Evolutionary conservation across 371 early-diverging fungal genomes (phyloP), one percentile per base, ranked within the genome.

Genomic region (Rhizomucor pusillus): DNA sequence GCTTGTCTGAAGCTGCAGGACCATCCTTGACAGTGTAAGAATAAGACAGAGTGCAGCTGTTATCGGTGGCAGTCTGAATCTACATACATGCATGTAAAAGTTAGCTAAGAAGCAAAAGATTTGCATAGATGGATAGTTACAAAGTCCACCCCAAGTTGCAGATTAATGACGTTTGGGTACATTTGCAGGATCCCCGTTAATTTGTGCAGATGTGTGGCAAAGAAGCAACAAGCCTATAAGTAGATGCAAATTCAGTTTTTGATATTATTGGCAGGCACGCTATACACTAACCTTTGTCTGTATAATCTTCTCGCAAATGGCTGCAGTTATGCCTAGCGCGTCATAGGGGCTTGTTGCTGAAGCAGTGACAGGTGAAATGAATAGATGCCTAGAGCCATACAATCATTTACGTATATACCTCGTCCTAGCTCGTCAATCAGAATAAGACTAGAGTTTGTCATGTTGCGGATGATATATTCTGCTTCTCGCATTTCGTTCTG

Each of bases 361-460:
- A 50, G 20, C 19, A 18, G 19, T 0, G n/a, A n/a, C n/a, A n/a
- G n/a, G n/a, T n/a, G n/a, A n/a, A n/a, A n/a, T n/a, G n/a, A n/a
- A n/a, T n/a, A n/a, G n/a, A n/a, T n/a, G n/a, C n/a, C n/a, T n/a
- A n/a, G n/a, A n/a, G n/a, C n/a, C n/a, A n/a, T n/a, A n/a, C n/a
- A n/a, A n/a, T 22, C 37, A 20, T 25, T 11, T 33, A n/a, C n/a
- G n/a, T n/a, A n/a, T n/a, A 34, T 80, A 79, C 99, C 98, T 74
- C 98, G 70, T 5, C 99, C 99, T 12, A 99, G 84, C 71, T 99
- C 99, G 66, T 99, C 99, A 44, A 99, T 86, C 24, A 99, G 71
- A 1, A 97, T 84, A 18, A 99, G 67, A 44, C 91, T 88, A 13
- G 70, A 59, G 29, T 77, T 64, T 0, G 87, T 84, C 2, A 87